phyloP scores from a whole-genome alignment of 1,284 basidiomycete species.

The Amylostereum chailletii region DNA sequence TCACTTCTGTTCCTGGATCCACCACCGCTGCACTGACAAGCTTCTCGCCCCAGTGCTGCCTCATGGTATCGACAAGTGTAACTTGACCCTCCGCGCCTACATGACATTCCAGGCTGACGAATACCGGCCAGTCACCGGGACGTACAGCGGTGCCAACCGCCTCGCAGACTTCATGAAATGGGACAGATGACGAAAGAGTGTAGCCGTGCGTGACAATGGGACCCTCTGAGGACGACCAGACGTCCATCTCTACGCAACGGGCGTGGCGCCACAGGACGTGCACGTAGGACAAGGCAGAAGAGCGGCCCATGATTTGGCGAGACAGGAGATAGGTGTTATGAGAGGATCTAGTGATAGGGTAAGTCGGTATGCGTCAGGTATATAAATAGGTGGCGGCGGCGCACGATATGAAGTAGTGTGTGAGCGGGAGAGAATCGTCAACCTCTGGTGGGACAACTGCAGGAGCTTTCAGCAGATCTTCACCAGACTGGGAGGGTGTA shows the following conservation, averaged over 20 bases:
- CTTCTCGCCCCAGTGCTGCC: slow-evolving; percentile 45
- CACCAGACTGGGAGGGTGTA: slow-evolving; percentile 21
- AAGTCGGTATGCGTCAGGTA: not conserved
- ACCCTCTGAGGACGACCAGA: slow-evolving; percentile 49
- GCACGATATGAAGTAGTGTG: slow-evolving; percentile 51
- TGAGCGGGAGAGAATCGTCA: slow-evolving; percentile 37
- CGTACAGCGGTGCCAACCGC: slow-evolving; percentile 39
- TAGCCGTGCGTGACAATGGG: slow-evolving; percentile 55
- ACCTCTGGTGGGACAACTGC: slow-evolving; percentile 25
- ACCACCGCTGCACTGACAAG: slow-evolving; percentile 34
- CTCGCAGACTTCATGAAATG: slow-evolving; percentile 41
- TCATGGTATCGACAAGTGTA: slow-evolving; percentile 48
- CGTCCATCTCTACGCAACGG: slow-evolving; percentile 64
- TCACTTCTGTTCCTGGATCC: slow-evolving; percentile 21
- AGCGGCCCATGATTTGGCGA: slow-evolving; percentile 48
- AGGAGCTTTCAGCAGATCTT: slow-evolving; percentile 27
- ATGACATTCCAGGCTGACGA: slow-evolving; percentile 60
- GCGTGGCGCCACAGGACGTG: slow-evolving; percentile 45
- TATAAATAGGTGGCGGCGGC: slow-evolving; percentile 13
- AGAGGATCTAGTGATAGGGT: slow-evolving; percentile 33
- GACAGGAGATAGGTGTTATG: slow-evolving; percentile 62
- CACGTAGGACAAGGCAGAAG: slow-evolving; percentile 46
- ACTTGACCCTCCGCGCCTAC: slow-evolving; percentile 40
- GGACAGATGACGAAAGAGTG: slow-evolving; percentile 40
- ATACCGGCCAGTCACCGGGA: slow-evolving; percentile 42